Conservation (phyloP, 1,284 basidiomycete species). For the Ustilago esculenta region DNA sequence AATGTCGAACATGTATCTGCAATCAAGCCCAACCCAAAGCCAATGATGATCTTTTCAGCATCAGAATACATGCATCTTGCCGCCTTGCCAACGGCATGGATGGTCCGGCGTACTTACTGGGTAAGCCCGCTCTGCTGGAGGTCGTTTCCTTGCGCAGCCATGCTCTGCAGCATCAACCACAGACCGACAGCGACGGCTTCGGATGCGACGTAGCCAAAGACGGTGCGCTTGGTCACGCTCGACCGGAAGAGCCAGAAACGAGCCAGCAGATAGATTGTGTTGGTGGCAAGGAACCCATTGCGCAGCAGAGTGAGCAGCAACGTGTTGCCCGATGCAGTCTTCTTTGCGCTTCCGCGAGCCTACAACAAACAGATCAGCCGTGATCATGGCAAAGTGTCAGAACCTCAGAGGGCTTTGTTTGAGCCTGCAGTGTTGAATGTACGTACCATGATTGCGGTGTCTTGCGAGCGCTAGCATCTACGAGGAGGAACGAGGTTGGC, state of each 20-base stretch:
- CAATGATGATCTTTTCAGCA: too few relatives aligned
- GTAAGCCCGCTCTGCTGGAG: conserved; percentile 64
- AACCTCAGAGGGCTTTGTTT: too few relatives aligned
- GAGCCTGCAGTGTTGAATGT: neutral
- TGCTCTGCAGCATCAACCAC: conserved; percentile 58
- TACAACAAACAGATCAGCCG: neutral
- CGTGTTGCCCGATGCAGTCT: conserved; percentile 54
- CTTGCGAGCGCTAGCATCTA: too few relatives aligned
- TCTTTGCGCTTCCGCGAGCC: conserved; percentile 53
- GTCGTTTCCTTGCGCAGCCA: conserved; percentile 65
- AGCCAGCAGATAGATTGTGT: conserved; percentile 53
- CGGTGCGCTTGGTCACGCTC: conserved; percentile 23
- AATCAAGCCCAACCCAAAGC: too few relatives aligned
- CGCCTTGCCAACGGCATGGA: too few relatives aligned
- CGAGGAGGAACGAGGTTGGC: too few relatives aligned
- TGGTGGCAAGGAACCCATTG: conserved; percentile 60
- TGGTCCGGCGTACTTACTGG: conserved; percentile 59
- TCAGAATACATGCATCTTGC: too few relatives aligned
- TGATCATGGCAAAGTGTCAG: neutral
- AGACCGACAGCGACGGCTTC: conserved; percentile 60
- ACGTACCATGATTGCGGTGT: conserved; percentile 6
- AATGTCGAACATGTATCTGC: conserved; percentile 68
- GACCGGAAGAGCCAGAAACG: conserved; percentile 48
- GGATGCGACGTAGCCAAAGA: conserved; percentile 54
- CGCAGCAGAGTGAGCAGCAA: conserved; percentile 49